Base-by-base conservation (phyloP, 2,329 filamentous ascomycete species). In the Colletotrichum limetticola region DNA sequence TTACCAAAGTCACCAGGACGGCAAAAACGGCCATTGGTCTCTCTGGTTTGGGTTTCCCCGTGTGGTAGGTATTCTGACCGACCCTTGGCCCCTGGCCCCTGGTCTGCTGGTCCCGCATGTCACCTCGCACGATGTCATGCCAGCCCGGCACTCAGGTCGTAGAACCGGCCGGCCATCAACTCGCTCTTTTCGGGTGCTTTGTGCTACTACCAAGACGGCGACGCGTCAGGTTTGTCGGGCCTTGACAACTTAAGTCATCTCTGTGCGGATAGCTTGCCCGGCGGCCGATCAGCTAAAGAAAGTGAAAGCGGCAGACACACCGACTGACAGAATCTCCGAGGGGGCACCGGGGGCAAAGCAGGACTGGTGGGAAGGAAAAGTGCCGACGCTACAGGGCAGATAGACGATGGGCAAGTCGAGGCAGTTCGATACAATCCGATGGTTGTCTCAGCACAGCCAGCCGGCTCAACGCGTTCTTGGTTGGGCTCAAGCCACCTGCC, bases 401-500 rank as follows among this genome's bases (percentile, higher is more conserved):
- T 55, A 16, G 26, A 30, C 37, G 26, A 28, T 11, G 46, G 55
- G 24, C 42, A 49, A 22, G 37, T 42, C 37, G 37, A 42, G 42
- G 42, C 19, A 49, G 9, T 14, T 55, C n/a, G 12, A 59, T 65
- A 22, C 32, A 42, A 52, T 42, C 65, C 55, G 19, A 46, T 30
- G 65, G 60, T 46, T 68, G 19, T 35, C 37, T 32, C 59, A 68
- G 59, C 65, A 63, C 58, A 64, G 65, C 65, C 58, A 42, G 12
- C 58, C 46, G 53, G 42, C 66, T 62, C 69, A 68, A 63, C 57
- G 65, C 56, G 65, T 52, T 35, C 58, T 22, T 32, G 42, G 22
- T 57, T 28, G 22, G 55, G 64, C 35, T 56, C 14, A 26, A 37
- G 66, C 71, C 46, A 66, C 46, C 71, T 70, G 70, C 35, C 71